phyloP scores from a whole-genome alignment of 1,284 basidiomycete species.

The Agaricales sp. region DNA sequence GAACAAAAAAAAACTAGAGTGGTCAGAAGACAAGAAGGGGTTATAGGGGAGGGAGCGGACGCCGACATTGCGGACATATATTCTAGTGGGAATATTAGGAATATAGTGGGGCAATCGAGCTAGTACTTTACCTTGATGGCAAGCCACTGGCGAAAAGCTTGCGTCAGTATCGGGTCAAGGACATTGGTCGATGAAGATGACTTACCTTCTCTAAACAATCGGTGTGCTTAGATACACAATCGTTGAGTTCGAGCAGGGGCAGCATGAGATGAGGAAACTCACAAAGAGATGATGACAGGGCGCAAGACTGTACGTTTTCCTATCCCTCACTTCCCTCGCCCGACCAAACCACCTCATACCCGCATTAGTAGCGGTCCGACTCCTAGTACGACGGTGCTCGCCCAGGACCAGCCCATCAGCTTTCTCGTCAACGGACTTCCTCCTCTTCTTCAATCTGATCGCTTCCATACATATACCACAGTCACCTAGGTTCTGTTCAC shows the following conservation, averaged over 20 bases:
- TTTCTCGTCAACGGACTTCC: slow-evolving; percentile 18
- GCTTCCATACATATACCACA: slow-evolving; percentile 90
- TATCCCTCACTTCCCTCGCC: slow-evolving; percentile 29
- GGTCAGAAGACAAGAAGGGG: slow-evolving; percentile 8
- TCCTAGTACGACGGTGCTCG: slow-evolving; percentile 18
- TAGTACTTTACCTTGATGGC: slow-evolving; percentile 64
- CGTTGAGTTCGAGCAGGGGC: slow-evolving; percentile 5
- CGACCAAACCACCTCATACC: slow-evolving; percentile 30
- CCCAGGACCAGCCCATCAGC: slow-evolving; percentile 12
- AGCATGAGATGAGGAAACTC: slow-evolving; percentile 21
- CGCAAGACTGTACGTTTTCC: slow-evolving; percentile 73
- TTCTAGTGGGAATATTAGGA: slow-evolving; percentile 40
- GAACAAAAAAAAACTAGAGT: too few relatives aligned
- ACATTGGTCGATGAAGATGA: slow-evolving; percentile 9
- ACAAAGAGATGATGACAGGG: slow-evolving; percentile 87
- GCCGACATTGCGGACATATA: slow-evolving; percentile 82
- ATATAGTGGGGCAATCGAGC: slow-evolving; percentile 5
- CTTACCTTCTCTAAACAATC: slow-evolving; percentile 73
- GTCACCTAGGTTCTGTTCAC: slow-evolving; percentile 65
- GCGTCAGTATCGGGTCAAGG: slow-evolving; percentile 8
- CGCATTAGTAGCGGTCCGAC: slow-evolving; percentile 16
- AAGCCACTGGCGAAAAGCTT: slow-evolving; percentile 53
- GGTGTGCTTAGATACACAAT: slow-evolving; percentile 47
- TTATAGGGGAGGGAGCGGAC: slow-evolving; percentile 69
- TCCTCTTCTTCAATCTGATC: slow-evolving; percentile 46